phyloP scores from a whole-genome alignment of 225 moss, liverwort and hornwort species.

The Pseudisothecium myosuroides region DNA sequence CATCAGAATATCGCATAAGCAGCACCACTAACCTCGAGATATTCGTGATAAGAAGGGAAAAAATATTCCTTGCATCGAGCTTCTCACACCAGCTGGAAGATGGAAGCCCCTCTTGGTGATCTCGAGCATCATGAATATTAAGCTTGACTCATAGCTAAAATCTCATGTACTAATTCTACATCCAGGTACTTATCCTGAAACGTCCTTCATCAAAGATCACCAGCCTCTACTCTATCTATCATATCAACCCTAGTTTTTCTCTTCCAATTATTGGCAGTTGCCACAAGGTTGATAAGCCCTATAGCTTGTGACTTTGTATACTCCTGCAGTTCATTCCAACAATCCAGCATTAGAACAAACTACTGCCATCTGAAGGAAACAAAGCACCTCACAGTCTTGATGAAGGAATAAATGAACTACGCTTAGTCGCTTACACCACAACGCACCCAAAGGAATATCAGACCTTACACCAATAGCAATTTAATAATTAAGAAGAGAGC shows the following conservation, averaged over 20 bases:
- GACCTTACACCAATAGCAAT: not conserved
- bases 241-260: slow-evolving; percentile 80
- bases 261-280: slow-evolving; percentile 85
- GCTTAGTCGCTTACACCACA: not conserved
- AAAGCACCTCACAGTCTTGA: not conserved
- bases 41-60: not conserved
- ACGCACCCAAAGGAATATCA: not conserved
- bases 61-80: not conserved
- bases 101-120: slow-evolving; percentile 7
- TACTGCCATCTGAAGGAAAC: not conserved
- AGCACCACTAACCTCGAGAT: not conserved
- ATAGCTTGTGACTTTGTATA: slow-evolving; percentile 80
- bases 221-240: slow-evolving; percentile 83
- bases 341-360: not conserved
- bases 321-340: slow-evolving; percentile 51
- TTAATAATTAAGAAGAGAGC: not conserved
- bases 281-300: slow-evolving; percentile 92
- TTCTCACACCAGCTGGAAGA: not conserved
- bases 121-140: not conserved
- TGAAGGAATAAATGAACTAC: not conserved
- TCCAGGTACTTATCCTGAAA: slow-evolving; percentile 5
- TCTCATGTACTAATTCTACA: slow-evolving; percentile 24
- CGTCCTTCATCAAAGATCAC: slow-evolving; percentile 41
- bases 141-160: slow-evolving; percentile 12
- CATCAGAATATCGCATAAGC: not conserved